phyloP scores from a whole-genome alignment of 345 rosid species.

The Capsella bursapastoris region DNA sequence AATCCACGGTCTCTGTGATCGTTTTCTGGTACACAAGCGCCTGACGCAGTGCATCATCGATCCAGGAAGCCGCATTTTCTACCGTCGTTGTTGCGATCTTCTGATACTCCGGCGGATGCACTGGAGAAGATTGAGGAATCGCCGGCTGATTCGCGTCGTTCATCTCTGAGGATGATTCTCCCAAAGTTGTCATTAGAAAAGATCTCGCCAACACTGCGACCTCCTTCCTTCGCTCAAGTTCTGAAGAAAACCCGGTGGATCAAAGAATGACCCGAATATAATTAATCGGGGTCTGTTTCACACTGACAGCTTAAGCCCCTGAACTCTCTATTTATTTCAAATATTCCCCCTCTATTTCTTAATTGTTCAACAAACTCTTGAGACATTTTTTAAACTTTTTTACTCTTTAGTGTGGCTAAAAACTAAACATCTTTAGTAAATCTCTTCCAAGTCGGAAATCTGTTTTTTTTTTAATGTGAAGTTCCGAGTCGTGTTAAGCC shows the following conservation, averaged over 20 bases:
- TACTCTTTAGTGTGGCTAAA: not conserved
- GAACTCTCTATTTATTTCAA: not conserved
- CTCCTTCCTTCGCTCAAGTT: constrained; percentile 15
- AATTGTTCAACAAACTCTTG: not conserved
- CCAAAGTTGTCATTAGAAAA: constrained; percentile 51
- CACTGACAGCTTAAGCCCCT: constrained; percentile 8
- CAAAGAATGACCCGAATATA: constrained; percentile 35
- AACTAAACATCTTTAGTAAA: not conserved
- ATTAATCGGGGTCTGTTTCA: constrained; percentile 31
- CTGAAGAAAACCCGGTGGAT: constrained; percentile 2
- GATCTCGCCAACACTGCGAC: not conserved
- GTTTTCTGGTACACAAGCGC: constrained; percentile 62
- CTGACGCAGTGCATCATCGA: constrained; percentile 68
- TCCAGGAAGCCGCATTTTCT: constrained; percentile 68
- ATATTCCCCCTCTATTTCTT: not conserved
- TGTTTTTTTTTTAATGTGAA: no score
- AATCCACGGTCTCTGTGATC: constrained; percentile 53
- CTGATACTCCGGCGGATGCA: constrained; percentile 27
- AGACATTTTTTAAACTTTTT: not conserved
- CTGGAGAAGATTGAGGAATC: constrained; percentile 22
- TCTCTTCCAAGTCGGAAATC: no score
- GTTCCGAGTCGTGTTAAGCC: not conserved
- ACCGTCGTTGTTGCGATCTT: constrained; percentile 50
- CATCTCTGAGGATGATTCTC: constrained; percentile 56
- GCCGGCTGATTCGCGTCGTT: constrained; percentile 20